Conservation (phyloP, 441 rosid genomes). For the Brassica balearica region DNA sequence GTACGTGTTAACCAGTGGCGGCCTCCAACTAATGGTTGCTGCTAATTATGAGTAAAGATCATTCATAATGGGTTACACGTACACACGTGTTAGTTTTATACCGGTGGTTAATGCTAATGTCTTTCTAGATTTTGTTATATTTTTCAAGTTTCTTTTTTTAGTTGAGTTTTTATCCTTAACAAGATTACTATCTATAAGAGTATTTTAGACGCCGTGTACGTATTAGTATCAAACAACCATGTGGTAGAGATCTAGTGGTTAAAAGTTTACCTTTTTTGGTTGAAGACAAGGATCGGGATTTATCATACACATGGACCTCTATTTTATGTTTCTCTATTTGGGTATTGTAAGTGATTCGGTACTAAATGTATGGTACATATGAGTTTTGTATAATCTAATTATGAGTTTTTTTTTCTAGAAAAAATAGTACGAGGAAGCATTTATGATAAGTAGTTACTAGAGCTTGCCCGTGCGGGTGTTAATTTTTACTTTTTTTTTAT, state of each 20-base stretch:
- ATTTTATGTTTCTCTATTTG: neutral
- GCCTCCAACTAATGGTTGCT: slow-evolving; percentile 28
- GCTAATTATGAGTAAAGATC: slow-evolving; percentile 23
- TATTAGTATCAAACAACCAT: slow-evolving; percentile 3
- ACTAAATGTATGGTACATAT: neutral
- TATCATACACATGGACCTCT: neutral
- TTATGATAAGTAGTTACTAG: slow-evolving; percentile 9
- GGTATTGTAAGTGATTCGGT: neutral
- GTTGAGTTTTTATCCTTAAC: neutral
- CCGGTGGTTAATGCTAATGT: neutral
- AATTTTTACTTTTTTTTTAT: too few species aligned
- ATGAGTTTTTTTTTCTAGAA: neutral
- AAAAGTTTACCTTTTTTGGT: neutral
- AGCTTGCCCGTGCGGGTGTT: too few species aligned
- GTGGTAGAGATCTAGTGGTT: slow-evolving; percentile 4
- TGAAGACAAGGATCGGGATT: slow-evolving; percentile 3
- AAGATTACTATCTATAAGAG: neutral
- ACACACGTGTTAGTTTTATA: neutral
- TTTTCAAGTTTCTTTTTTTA: neutral
- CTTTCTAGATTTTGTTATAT: slow-evolving; percentile 14
- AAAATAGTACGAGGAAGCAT: slow-evolving; percentile 1
- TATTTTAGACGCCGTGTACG: neutral
- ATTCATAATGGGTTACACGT: neutral
- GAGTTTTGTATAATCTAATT: neutral
- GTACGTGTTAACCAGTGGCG: slow-evolving; percentile 28